Base-by-base conservation (phyloP, 208 protist species). In the Crithidia mellificae region DNA sequence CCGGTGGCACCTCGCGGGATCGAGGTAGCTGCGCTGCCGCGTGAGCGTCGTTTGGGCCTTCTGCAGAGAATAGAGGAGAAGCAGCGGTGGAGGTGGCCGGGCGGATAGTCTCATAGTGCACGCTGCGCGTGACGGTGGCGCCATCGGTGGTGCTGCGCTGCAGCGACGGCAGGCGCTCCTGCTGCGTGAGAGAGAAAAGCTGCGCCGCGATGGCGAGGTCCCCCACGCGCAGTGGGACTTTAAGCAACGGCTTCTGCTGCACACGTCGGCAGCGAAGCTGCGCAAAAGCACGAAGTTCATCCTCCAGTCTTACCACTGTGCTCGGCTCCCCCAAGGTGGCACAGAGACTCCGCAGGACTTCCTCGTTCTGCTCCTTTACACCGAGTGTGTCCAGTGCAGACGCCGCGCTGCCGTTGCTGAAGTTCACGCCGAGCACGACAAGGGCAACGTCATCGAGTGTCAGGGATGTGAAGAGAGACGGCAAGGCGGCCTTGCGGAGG, bases 341-440 rank as follows among this genome's bases (percentile, higher is more conserved):
- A 61, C 83, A 91, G 27, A 95, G 64, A 14, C 61, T 67, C 34
- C 50, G 58, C 20, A 95, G 71, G 29, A 96, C 81, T 51, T 66
- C 68, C 74, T 88, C 87, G 53, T 93, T 96, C 76, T 83, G 69
- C 30, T 27, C 63, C 69, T 90, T 92, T n/a, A n/a, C n/a, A n/a
- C n/a, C n/a, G n/a, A n/a, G n/a, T n/a, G n/a, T 17, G 61, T 32
- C 34, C 61, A 9, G 9, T 72, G 61, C 47, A 46, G 70, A 55
- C 14, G 43, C 63, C 67, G 76, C 20, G 68, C 20, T 2, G 12
- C 36, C 6, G 36, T 41, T 41, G 41, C 12, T 1, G 49, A 95
- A 95, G 59, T 87, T 66, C 20, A 96, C 65, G 19, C 74, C 89
- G 2, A 95, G 74, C 52, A 98, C 86, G 34, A 96, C 83, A 15